A percentile compares a stretch with the other conserved stretches of the same genome.
Evolutionary conservation across 495 filamentous ascomycete species (phyloP).

Genomic region (Penicillium longicatenatum): DNA sequence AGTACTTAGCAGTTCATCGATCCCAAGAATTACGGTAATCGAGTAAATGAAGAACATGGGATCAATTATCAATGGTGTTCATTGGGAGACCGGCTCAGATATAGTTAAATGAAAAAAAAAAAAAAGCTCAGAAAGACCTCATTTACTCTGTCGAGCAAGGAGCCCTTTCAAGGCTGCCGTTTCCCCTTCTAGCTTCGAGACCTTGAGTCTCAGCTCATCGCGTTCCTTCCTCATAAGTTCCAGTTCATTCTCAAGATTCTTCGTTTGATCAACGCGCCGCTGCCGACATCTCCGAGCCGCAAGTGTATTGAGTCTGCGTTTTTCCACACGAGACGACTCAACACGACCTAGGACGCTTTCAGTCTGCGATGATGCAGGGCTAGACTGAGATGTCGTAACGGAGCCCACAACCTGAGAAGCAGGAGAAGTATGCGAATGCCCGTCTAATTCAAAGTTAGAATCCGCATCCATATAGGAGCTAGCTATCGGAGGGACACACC

Average conservation of each 20-base stretch:
- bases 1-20: neutral
- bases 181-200: conserved; percentile 67
- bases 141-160: conserved; percentile 25
- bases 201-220: conserved; percentile 64
- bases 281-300: conserved; percentile 72
- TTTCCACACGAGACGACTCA: conserved; percentile 40
- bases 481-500: conserved; percentile 12
- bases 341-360: conserved; percentile 23
- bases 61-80: neutral
- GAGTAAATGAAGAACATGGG: neutral
- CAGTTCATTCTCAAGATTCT: conserved; percentile 62
- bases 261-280: conserved; percentile 66
- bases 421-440: conserved; percentile 25
- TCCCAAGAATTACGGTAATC: neutral
- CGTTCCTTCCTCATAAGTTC: conserved; percentile 60
- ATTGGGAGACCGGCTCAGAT: neutral
- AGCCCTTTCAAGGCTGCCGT: conserved; percentile 42
- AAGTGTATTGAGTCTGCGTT: conserved; percentile 68
- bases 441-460: neutral
- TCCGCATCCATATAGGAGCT: conserved; percentile 5
- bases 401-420: conserved; percentile 23
- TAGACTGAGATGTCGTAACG: conserved; percentile 21
- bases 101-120: neutral
- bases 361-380: conserved; percentile 23
- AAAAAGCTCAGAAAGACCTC: conserved; percentile 16